Evolutionary conservation across 2,329 filamentous ascomycete genomes (phyloP), one percentile per base, ranked within the genome.

Genomic region (Phyllosticta citribraziliensis): DNA sequence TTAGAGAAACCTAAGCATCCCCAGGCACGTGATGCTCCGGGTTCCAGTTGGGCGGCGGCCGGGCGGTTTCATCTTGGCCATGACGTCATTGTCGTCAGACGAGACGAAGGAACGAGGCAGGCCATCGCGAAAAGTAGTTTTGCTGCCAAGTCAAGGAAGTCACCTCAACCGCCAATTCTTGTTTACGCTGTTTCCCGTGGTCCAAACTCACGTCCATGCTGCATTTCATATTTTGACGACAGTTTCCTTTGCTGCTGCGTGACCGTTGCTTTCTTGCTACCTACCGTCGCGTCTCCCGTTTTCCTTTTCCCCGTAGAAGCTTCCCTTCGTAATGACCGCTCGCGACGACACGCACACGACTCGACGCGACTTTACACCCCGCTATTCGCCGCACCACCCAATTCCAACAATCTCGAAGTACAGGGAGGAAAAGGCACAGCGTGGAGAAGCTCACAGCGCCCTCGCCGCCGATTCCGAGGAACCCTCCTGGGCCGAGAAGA

Each of bases 341-440:
- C 66, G 77, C 47, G 78, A 79, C 47, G 76, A 77, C 57, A 70
- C 75, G n/a, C 68, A 76, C 25, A 67, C 65, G 14, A 64, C 65
- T 40, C 68, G 71, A 56, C 72, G 69, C 30, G 69, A 71, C 62
- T 74, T 77, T 68, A 72, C 72, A 55, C 69, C 72, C 19, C 75
- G 77, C 5, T 78, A 79, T 65, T 78, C 73, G 3, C 69, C 71
- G 2, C 71, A 73, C 51, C 73, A 78, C 58, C 73, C 74, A 20
- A 76, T 80, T 40, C 78, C 78, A 2, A 80, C 78, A 6, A 73
- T 80, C 30, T 70, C 75, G 56, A 73, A 72, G 58, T 80, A 79
- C 63, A 73, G 74, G 33, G 70, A 79, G 63, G 77, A 79, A 66
- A 77, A 79, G 67, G 68, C 76, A 55, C 68, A 72, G 17, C 73